Percentiles rank a stretch among this genome's conserved stretches.
Evolutionary conservation across 352 stramenopile species (phyloP).

Genomic region (Pythium utonaiense): DNA sequence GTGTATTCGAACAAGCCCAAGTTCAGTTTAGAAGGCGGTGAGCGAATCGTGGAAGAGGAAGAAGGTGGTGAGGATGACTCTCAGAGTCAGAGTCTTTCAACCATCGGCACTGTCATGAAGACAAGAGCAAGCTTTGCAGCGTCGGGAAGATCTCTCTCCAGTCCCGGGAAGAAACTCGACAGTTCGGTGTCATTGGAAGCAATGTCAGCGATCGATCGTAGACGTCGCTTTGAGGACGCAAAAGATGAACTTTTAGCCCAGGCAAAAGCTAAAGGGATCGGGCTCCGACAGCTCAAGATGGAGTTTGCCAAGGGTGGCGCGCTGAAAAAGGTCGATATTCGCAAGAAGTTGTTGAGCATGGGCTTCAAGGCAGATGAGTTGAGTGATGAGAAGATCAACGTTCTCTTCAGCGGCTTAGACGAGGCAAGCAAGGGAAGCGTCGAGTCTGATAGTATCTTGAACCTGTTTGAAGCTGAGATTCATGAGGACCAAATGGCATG

Average conservation of each 20-base stretch:
- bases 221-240: slow-evolving; percentile 61
- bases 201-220: slow-evolving; percentile 35
- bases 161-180: slow-evolving; percentile 32
- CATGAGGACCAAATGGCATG: slow-evolving; percentile 72
- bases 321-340: slow-evolving; percentile 53
- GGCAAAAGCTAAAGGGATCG: slow-evolving; percentile 62
- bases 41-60: slow-evolving; percentile 79
- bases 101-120: slow-evolving; percentile 5
- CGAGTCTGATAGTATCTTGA: slow-evolving; percentile 44
- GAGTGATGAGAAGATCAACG: slow-evolving; percentile 67
- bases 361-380: slow-evolving; percentile 68
- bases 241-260: slow-evolving; percentile 68
- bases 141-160: slow-evolving; percentile 1
- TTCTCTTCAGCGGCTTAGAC: slow-evolving; percentile 56
- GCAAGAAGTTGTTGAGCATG: slow-evolving; percentile 53
- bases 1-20: slow-evolving; percentile 69
- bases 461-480: slow-evolving; percentile 66
- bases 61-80: slow-evolving; percentile 47
- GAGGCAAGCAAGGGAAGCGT: slow-evolving; percentile 37
- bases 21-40: slow-evolving; percentile 67
- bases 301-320: slow-evolving; percentile 57
- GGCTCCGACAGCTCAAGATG: slow-evolving; percentile 54
- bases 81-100: not conserved
- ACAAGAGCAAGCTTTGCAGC: slow-evolving; percentile 14
- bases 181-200: slow-evolving; percentile 30